Conservation (phyloP, 805 yeast genomes). For the Jamesozyma jinghongensis region DNA sequence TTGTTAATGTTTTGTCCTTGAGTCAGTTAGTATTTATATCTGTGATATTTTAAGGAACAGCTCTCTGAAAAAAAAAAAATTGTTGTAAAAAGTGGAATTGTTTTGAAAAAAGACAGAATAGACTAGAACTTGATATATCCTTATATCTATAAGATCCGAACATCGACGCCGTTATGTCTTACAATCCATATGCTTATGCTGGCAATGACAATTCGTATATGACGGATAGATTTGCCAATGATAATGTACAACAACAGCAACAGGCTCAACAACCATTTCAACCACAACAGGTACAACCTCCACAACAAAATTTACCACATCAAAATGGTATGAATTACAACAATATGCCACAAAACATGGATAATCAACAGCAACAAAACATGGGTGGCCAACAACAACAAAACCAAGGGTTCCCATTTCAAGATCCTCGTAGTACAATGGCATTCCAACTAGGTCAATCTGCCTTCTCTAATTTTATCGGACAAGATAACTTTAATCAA, state of each 20-base stretch:
- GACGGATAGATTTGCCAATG: conserved; percentile 12
- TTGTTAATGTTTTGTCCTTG: no score
- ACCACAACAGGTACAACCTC: conserved; percentile 12
- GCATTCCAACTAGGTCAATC: conserved; percentile 83
- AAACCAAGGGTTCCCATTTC: conserved; percentile 37
- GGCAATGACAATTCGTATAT: conserved; percentile 10
- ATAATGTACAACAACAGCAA: conserved; percentile 9
- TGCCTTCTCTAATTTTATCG: conserved; percentile 45
- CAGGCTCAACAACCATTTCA: conserved; percentile 28
- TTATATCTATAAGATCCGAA: no score
- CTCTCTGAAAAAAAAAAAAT: no score
- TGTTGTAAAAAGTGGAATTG: no score
- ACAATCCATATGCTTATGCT: conserved; percentile 40
- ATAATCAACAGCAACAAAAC: not conserved
- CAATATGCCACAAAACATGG: not conserved
- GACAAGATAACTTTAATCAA: conserved; percentile 50
- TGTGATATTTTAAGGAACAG: no score
- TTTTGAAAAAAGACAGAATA: no score
- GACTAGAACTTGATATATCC: no score
- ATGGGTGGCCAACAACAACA: conserved; percentile 2
- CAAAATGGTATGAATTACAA: not conserved
- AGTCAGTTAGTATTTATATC: no score
- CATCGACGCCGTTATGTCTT: conserved; percentile 29
- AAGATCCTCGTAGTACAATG: conserved; percentile 72
- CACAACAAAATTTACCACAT: conserved; percentile 13